Conservation (phyloP, 192 early-diverging fungal genomes). For the Dissophora ornata region DNA sequence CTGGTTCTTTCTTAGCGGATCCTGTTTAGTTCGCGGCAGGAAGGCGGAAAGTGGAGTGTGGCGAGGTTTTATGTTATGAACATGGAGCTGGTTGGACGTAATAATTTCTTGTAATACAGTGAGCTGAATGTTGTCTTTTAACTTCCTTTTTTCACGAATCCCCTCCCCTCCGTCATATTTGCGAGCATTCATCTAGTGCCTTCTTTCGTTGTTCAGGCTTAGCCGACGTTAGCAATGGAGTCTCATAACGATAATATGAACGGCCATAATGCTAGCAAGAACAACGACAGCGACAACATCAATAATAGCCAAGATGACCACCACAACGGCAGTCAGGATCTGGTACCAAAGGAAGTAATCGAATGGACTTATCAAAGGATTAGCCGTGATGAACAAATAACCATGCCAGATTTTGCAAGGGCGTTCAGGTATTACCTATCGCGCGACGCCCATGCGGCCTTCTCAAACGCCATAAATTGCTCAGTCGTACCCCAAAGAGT, state of each 20-base stretch:
- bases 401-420: background rate
- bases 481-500: background rate
- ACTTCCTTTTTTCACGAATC: background rate
- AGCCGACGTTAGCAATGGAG: no score
- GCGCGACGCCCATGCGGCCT: background rate
- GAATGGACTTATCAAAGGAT: background rate
- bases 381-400: no score
- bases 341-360: no score
- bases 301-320: no score
- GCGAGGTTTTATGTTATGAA: background rate
- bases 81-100: background rate
- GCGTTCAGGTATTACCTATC: background rate
- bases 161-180: background rate
- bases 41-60: slow-evolving; percentile 8
- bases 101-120: background rate
- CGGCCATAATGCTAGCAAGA: background rate
- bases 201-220: no score
- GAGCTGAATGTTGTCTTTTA: background rate
- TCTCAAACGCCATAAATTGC: background rate
- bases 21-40: slow-evolving; percentile 8
- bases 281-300: background rate
- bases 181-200: no score
- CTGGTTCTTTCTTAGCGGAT: slow-evolving; percentile 6
- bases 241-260: background rate
- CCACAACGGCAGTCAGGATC: no score